Evolutionary conservation across 371 early-diverging fungal species (phyloP), one percentile per base, ranked within the genome.

Genomic region (Apophysomyces variabilis): DNA sequence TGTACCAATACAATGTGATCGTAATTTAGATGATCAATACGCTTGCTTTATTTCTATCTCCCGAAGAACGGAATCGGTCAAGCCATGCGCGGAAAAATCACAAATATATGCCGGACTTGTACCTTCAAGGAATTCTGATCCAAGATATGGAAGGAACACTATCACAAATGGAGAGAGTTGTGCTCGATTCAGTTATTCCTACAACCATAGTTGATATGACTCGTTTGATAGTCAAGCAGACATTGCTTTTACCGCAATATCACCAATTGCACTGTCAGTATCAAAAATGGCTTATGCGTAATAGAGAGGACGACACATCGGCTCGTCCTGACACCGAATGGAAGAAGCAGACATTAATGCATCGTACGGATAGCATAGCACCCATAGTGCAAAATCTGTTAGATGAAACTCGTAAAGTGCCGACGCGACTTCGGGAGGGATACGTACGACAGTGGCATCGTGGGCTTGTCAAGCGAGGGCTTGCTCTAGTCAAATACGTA

Each of bases 61-160:
- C 78, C 0, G 83, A 84, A 47, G 87, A 87, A 67, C 71, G 82
- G 59, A 79, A 75, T 59, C 82, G 84, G 38, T 87, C 87, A 1
- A 84, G 85, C 45, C 87, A 87, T 67, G 85, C 87, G 37, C 75
- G 85, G 37, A 87, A 87, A 62, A 79, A 79, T 60, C 83, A 82
- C 43, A 83, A 83, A 45, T 87, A 85, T 47, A 75, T 85, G 63
- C 80, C 85, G 4, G 81, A 85, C 61, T 65, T 87, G 13, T 87
- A 83, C 66, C 67, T 85, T 7, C 87, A 87, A 64, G 87, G 87
- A 5, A 64, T 87, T 21, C 74, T 82, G 12, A 67, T 74, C 21
- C 72, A 78, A 68, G 79, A 76, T 62, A 57, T 76, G 16, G 77
- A 83, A 60, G 73, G 73, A 32, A 70, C 68, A 66, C 64, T 67